Percentiles rank a stretch among this genome's conserved stretches.
Evolutionary conservation across 2,329 filamentous ascomycete species (phyloP).

Genomic region (Pseudocercospora musae): DNA sequence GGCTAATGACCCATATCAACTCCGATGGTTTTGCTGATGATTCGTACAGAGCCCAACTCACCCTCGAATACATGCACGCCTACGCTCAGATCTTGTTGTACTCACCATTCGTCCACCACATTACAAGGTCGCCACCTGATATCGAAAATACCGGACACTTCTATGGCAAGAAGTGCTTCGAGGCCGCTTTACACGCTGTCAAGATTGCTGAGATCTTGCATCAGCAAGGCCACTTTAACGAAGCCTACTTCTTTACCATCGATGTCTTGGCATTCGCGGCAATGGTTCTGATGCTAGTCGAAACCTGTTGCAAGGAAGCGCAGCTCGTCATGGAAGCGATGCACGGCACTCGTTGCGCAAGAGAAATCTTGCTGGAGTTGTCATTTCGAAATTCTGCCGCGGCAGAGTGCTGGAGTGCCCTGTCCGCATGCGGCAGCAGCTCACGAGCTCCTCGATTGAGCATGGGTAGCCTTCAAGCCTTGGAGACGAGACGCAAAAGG

Average conservation of each 20-base stretch:
- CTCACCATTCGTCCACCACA: conserved; percentile 20
- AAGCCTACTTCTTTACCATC: conserved; percentile 18
- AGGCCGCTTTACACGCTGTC: conserved; percentile 18
- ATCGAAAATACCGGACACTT: not conserved
- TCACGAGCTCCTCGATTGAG: not conserved
- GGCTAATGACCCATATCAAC: not conserved
- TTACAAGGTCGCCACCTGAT: conserved; percentile 3
- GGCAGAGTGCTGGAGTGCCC: conserved; percentile 16
- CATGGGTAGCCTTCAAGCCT: not conserved
- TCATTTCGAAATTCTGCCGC: conserved; percentile 15
- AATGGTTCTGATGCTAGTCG: conserved; percentile 15
- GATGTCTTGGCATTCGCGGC: conserved; percentile 19
- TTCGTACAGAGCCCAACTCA: conserved; percentile 15
- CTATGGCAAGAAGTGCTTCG: conserved; percentile 12
- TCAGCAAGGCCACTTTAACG: conserved; percentile 14
- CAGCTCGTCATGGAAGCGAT: conserved; percentile 12
- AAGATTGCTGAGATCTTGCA: conserved; percentile 18
- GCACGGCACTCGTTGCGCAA: conserved; percentile 9
- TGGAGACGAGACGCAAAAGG: not conserved
- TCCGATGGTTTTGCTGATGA: not conserved
- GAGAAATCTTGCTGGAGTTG: conserved; percentile 14
- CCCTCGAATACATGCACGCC: conserved; percentile 15
- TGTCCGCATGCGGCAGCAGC: conserved; percentile 4
- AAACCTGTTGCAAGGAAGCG: conserved; percentile 10
- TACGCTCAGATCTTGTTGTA: conserved; percentile 20